Conservation (phyloP, 1,139 yeast species). For the Suhomyces bribrorum region DNA sequence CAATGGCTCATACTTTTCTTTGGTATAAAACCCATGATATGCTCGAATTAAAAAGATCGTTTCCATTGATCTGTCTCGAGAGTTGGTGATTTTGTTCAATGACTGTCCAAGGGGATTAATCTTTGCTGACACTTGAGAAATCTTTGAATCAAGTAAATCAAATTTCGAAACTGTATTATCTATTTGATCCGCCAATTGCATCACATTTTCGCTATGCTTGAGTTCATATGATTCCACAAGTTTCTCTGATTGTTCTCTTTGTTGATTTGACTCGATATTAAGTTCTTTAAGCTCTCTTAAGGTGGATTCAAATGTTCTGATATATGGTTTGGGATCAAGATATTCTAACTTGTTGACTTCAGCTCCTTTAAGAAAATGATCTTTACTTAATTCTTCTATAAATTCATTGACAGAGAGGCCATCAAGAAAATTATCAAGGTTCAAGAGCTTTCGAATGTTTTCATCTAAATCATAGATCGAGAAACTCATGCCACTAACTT, state of each 20-base stretch:
- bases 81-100: conserved; percentile 71
- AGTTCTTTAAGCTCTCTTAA: conserved; percentile 67
- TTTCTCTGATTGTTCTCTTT: conserved; percentile 50
- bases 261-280: conserved; percentile 52
- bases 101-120: conserved; percentile 77
- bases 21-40: conserved; percentile 70
- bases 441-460: conserved; percentile 64
- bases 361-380: conserved; percentile 57
- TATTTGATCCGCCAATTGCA: conserved; percentile 55
- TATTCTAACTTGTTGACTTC: conserved; percentile 57
- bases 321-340: conserved; percentile 91
- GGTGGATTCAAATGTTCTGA: conserved; percentile 88
- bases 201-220: conserved; percentile 66
- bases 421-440: conserved; percentile 70
- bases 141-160: conserved; percentile 57
- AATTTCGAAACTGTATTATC: conserved; percentile 48
- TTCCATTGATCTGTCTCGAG: conserved; percentile 72
- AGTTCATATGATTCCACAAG: conserved; percentile 66
- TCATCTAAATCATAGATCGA: conserved; percentile 65
- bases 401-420: conserved; percentile 75
- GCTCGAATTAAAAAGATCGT: conserved; percentile 76
- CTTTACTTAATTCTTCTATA: conserved; percentile 78
- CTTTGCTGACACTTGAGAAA: conserved; percentile 58
- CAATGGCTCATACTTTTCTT: conserved; percentile 63
- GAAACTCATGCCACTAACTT: conserved; percentile 34